phyloP scores from a whole-genome alignment of 306 rosid species.

The Lupinus albus region DNA sequence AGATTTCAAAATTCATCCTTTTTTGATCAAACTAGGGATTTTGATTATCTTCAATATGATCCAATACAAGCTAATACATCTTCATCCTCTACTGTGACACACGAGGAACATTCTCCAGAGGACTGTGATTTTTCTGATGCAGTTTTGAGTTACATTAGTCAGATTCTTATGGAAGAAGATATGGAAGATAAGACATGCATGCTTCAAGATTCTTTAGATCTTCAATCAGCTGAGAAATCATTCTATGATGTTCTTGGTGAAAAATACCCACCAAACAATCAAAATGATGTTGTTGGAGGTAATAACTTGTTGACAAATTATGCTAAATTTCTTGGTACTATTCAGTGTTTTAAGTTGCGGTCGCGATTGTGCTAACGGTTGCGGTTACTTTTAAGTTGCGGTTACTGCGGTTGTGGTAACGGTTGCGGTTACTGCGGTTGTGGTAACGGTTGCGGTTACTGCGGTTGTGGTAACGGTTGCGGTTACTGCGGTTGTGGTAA shows the following conservation, averaged over 20 bases:
- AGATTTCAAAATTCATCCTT: no score
- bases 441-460: no score
- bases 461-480: no score
- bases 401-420: no score
- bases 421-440: no score
- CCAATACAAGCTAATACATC: conserved; percentile 42
- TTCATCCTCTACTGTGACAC: conserved; percentile 48
- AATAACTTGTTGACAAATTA: conserved; percentile 42
- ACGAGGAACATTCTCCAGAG: conserved; percentile 71
- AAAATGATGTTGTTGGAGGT: conserved; percentile 44
- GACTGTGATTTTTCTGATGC: conserved; percentile 92
- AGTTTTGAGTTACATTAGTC: conserved; percentile 74
- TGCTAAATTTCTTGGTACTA: conserved; percentile 38
- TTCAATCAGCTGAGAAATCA: conserved; percentile 87
- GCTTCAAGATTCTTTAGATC: conserved; percentile 91
- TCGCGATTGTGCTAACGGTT: no score
- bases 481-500: no score
- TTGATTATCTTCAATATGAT: conserved; percentile 50
- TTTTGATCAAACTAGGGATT: conserved; percentile 46
- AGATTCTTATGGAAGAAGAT: conserved; percentile 98
- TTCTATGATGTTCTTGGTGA: conserved; percentile 87
- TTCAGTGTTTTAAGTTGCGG: no score
- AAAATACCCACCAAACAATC: conserved; percentile 66
- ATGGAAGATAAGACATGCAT: conserved; percentile 82
- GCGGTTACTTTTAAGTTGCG: no score